phyloP scores from a whole-genome alignment of 2,329 filamentous ascomycete genomes.

The Clonostachys rhizophaga region DNA sequence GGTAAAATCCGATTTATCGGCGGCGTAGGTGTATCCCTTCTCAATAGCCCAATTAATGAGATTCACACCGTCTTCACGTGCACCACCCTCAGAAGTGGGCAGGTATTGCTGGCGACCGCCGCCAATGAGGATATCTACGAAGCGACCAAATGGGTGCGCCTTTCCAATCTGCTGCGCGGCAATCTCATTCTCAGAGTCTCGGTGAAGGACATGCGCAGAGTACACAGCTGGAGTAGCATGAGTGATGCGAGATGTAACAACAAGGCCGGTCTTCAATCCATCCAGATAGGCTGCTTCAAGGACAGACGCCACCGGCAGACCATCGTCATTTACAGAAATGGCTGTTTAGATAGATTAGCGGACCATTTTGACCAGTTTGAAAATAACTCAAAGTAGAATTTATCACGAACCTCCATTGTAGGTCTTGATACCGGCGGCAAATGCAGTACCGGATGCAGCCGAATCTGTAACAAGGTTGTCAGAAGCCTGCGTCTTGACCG shows the following conservation, averaged over 20 bases:
- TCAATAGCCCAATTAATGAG: slow-evolving; percentile 12
- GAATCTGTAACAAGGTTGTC: slow-evolving; percentile 14
- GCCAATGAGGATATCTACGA: slow-evolving; percentile 13
- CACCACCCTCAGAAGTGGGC: slow-evolving; percentile 8
- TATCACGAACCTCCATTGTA: slow-evolving; percentile 10
- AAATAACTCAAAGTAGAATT: not conserved
- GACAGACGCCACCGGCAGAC: slow-evolving; percentile 11
- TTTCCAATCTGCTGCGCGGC: slow-evolving; percentile 14
- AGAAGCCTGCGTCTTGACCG: slow-evolving; percentile 10
- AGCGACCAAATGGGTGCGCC: slow-evolving; percentile 10
- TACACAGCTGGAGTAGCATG: slow-evolving; percentile 14
- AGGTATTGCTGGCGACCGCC: slow-evolving; percentile 13
- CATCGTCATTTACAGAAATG: slow-evolving; percentile 12
- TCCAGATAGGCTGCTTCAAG: slow-evolving; percentile 14
- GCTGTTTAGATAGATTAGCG: not conserved
- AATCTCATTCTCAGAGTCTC: slow-evolving; percentile 15
- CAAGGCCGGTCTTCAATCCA: slow-evolving; percentile 12
- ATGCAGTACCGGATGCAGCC: slow-evolving; percentile 14
- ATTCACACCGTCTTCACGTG: slow-evolving; percentile 10
- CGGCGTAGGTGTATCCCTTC: slow-evolving; percentile 11
- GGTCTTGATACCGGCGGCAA: slow-evolving; percentile 13
- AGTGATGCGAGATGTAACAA: slow-evolving; percentile 12
- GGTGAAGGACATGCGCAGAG: slow-evolving; percentile 11
- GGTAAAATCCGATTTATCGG: slow-evolving; percentile 7
- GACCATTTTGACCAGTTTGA: not conserved